phyloP scores from a whole-genome alignment of 306 rosid species.

The Prunus mume region DNA sequence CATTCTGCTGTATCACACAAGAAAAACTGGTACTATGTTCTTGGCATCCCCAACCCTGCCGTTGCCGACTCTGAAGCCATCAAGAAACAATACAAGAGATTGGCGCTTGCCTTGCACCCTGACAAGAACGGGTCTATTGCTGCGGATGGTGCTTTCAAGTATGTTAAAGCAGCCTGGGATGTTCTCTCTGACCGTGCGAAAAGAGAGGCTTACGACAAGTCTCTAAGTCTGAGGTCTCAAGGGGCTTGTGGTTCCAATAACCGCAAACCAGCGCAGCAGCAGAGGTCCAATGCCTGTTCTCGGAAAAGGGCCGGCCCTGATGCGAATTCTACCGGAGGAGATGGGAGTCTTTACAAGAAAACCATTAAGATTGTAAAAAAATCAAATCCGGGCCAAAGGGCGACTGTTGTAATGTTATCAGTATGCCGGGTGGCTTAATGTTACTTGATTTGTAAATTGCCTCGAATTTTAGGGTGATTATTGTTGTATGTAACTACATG shows the following conservation, averaged over 20 bases:
- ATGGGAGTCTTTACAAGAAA: neutral
- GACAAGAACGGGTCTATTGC: neutral
- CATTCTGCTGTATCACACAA: neutral
- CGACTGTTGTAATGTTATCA: neutral
- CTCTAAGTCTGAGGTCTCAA: neutral
- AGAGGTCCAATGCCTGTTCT: neutral
- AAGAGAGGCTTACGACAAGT: neutral
- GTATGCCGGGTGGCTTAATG: neutral
- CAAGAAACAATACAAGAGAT: neutral
- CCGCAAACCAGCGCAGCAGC: neutral
- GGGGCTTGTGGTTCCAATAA: neutral
- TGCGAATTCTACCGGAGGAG: neutral
- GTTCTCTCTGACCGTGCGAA: neutral
- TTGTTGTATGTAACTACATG: neutral
- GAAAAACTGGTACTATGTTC: constrained; percentile 2
- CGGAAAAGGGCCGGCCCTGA: neutral
- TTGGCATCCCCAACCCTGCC: neutral
- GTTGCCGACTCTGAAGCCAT: neutral
- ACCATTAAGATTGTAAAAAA: neutral
- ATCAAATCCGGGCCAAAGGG: neutral
- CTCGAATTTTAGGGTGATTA: neutral
- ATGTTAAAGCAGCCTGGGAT: neutral
- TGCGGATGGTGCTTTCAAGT: constrained; percentile 7
- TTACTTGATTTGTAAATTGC: neutral
- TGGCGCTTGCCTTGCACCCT: constrained; percentile 3